Percentiles rank a stretch among this genome's conserved stretches.
phyloP scores from a whole-genome alignment of 129 eudicot species.

The Pseudognaphalium luteoalbum region DNA sequence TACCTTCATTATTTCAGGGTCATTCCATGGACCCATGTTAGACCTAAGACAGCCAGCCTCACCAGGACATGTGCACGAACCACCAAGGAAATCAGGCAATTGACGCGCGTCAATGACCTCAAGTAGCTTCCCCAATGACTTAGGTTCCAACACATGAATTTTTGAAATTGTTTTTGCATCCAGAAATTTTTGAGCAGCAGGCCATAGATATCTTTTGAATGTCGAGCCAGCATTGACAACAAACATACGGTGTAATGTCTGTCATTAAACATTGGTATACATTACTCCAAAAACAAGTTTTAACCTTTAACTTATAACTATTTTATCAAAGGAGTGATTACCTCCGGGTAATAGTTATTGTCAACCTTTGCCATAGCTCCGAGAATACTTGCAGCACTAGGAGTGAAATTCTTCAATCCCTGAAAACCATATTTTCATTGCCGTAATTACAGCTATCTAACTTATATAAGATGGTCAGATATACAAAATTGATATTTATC shows the following conservation, averaged over 20 bases:
- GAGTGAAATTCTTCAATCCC: constrained; percentile 85
- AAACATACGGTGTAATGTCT: constrained; percentile 86
- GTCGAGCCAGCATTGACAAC: constrained; percentile 85
- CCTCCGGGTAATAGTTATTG: constrained; percentile 85
- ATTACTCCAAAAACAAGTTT: constrained; percentile 5
- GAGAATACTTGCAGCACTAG: constrained; percentile 72
- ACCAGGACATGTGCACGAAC: constrained; percentile 69
- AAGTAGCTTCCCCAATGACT: constrained; percentile 67
- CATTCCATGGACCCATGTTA: constrained; percentile 88
- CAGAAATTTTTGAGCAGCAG: constrained; percentile 80
- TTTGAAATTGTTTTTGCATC: constrained; percentile 79
- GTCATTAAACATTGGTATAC: constrained; percentile 22
- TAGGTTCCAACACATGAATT: constrained; percentile 81
- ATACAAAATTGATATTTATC: constrained; percentile 20
- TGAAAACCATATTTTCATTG: constrained; percentile 29
- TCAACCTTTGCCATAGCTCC: constrained; percentile 85
- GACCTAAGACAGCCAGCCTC: constrained; percentile 85
- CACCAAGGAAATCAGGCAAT: constrained; percentile 93
- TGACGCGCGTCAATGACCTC: constrained; percentile 79
- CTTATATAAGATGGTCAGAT: background rate
- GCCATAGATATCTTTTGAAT: constrained; percentile 88
- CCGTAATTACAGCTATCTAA: background rate
- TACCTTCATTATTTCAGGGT: constrained; percentile 92
- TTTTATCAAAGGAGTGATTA: constrained; percentile 15
- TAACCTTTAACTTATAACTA: background rate